phyloP scores from a whole-genome alignment of 176 grass and related monocot species.

The Lolium rigidum region DNA sequence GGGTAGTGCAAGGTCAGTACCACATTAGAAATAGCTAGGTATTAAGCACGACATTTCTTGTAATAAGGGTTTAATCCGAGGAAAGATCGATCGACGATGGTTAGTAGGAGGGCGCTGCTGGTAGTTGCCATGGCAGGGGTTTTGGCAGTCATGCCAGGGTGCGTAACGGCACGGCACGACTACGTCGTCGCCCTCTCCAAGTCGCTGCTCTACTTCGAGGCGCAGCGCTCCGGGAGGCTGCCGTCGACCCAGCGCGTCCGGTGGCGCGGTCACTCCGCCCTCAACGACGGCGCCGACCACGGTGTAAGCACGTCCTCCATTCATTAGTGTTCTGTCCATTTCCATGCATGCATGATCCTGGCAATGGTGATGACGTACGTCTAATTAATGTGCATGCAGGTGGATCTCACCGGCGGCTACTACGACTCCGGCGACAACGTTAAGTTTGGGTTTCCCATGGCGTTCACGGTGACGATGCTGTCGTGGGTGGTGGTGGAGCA shows the following conservation, averaged over 20 bases:
- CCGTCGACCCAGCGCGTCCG: constrained; percentile 61
- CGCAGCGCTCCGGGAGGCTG: constrained; percentile 69
- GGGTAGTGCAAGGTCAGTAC: too few relatives aligned
- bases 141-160: neutral
- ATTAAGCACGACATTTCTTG: neutral
- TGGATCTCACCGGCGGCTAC: constrained; percentile 74
- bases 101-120: neutral
- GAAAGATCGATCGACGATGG: neutral
- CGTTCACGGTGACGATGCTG: constrained; percentile 65
- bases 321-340: neutral
- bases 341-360: neutral
- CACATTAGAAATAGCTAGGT: neutral
- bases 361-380: neutral
- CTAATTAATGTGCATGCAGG: constrained; percentile 35
- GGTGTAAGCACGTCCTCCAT: constrained; percentile 37
- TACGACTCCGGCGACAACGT: constrained; percentile 82
- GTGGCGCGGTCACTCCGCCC: constrained; percentile 74
- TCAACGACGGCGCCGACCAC: constrained; percentile 58
- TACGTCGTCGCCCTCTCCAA: constrained; percentile 61
- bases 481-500: constrained; percentile 68
- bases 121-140: neutral
- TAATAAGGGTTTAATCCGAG: neutral
- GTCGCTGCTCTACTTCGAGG: constrained; percentile 85
- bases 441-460: constrained; percentile 76
- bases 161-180: constrained; percentile 24